Evolutionary conservation across 192 early-diverging fungal species (phyloP).

Genomic region (Spizellomyces sp.): DNA sequence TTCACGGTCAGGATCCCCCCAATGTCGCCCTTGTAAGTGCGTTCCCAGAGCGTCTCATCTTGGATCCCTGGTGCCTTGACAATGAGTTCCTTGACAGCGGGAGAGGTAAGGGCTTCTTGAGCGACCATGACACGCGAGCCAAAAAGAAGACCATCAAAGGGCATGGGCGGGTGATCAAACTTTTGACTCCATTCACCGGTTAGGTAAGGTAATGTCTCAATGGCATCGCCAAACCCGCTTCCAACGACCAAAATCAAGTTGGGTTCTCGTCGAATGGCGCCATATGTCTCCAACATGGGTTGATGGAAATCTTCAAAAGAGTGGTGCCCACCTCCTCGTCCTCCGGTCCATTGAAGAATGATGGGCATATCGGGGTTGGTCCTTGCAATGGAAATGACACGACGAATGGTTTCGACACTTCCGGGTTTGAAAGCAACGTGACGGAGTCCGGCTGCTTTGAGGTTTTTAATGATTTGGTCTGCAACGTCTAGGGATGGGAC

Average conservation of each 20-base stretch:
- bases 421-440: slow-evolving; percentile 89
- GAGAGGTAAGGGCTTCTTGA: slow-evolving; percentile 79
- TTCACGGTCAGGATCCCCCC: slow-evolving; percentile 84
- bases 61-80: slow-evolving; percentile 77
- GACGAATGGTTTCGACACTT: slow-evolving; percentile 75
- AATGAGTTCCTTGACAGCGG: slow-evolving; percentile 84
- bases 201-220: slow-evolving; percentile 85
- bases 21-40: slow-evolving; percentile 73
- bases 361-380: slow-evolving; percentile 81
- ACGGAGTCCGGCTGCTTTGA: slow-evolving; percentile 74
- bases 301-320: slow-evolving; percentile 94
- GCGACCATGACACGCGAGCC: slow-evolving; percentile 98
- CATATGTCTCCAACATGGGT: slow-evolving; percentile 85
- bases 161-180: slow-evolving; percentile 89
- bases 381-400: slow-evolving; percentile 82
- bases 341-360: slow-evolving; percentile 96
- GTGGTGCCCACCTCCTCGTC: slow-evolving; percentile 94
- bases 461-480: slow-evolving; percentile 72
- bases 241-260: slow-evolving; percentile 90
- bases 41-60: slow-evolving; percentile 81
- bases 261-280: slow-evolving; percentile 72
- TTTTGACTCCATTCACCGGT: slow-evolving; percentile 88
- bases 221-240: slow-evolving; percentile 86
- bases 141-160: slow-evolving; percentile 91
- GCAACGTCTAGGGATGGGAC: slow-evolving; percentile 88